These are phyloP conservation scores for Blastobotrys capitulatus DNA, from an alignment of 1,139 yeast genomes.

Conservation along the genomic window DNA sequence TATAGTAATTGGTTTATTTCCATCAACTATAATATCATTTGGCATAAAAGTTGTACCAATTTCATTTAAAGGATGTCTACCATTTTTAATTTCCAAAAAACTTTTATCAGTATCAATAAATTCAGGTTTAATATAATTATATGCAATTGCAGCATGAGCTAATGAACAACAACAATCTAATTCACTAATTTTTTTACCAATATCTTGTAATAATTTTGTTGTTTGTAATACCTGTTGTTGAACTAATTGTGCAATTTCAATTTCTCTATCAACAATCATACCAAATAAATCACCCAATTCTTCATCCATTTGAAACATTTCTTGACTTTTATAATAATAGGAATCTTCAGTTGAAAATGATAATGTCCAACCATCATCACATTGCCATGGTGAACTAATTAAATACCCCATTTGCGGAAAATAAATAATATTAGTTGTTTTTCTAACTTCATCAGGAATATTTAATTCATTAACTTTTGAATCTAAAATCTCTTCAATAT, in stretches of 20 bases:
- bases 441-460: neutral
- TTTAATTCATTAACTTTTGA: neutral
- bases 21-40: conserved; percentile 75
- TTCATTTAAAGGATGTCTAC: conserved; percentile 4
- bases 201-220: neutral
- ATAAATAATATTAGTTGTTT: neutral
- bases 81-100: neutral
- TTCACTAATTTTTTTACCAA: neutral
- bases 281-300: conserved; percentile 2
- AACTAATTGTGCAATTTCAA: neutral
- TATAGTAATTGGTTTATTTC: conserved; percentile 64
- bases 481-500: neutral
- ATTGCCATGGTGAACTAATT: neutral
- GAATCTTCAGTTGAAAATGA: neutral
- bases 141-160: conserved; percentile 2
- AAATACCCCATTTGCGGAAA: conserved; percentile 6
- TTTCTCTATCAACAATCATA: conserved; percentile 4
- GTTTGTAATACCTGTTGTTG: conserved; percentile 1
- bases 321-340: neutral
- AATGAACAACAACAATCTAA: neutral
- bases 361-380: neutral
- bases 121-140: neutral
- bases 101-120: neutral
- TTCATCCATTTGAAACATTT: conserved; percentile 1
- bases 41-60: conserved; percentile 65